A percentile compares a stretch with the other conserved stretches of the same genome.
Conservation (phyloP, 306 rosid species). For the Potentilla sterilis region DNA sequence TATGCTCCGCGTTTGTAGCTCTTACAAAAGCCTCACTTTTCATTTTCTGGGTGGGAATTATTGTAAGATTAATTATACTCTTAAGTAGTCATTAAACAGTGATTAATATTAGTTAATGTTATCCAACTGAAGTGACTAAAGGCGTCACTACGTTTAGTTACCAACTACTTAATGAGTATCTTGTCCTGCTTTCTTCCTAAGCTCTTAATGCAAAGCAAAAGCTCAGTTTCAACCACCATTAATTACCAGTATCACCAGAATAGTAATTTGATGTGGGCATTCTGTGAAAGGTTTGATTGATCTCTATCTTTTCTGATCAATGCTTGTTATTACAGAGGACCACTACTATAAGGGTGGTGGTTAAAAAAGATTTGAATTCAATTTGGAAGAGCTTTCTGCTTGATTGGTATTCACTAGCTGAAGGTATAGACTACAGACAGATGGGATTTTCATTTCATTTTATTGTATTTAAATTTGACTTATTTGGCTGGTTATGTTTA, state of each 20-base stretch:
- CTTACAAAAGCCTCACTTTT: constrained; percentile 8
- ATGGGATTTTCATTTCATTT: neutral
- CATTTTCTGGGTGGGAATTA: neutral
- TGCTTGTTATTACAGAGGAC: constrained; percentile 25
- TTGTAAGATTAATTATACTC: no score
- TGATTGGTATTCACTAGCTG: constrained; percentile 7
- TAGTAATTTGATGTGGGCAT: constrained; percentile 27
- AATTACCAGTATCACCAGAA: constrained; percentile 1
- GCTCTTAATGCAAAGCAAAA: constrained; percentile 21
- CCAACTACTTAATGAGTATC: neutral
- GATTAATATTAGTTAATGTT: neutral
- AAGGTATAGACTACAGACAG: neutral
- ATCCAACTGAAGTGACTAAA: neutral
- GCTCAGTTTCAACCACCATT: constrained; percentile 31
- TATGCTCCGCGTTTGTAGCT: constrained; percentile 23
- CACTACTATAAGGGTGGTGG: constrained; percentile 23
- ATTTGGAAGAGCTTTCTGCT: constrained; percentile 8
- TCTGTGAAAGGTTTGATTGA: constrained; percentile 36
- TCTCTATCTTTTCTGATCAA: constrained; percentile 26
- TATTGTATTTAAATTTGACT: neutral
- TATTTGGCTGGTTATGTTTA: neutral
- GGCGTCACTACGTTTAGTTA: constrained; percentile 2
- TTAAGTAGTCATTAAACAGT: neutral
- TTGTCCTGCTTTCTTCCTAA: constrained; percentile 7
- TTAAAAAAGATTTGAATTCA: constrained; percentile 20